Evolutionary conservation across 345 rosid species (phyloP), one percentile per base, ranked within the genome.

Genomic region (Eucalyptus shirleyi): DNA sequence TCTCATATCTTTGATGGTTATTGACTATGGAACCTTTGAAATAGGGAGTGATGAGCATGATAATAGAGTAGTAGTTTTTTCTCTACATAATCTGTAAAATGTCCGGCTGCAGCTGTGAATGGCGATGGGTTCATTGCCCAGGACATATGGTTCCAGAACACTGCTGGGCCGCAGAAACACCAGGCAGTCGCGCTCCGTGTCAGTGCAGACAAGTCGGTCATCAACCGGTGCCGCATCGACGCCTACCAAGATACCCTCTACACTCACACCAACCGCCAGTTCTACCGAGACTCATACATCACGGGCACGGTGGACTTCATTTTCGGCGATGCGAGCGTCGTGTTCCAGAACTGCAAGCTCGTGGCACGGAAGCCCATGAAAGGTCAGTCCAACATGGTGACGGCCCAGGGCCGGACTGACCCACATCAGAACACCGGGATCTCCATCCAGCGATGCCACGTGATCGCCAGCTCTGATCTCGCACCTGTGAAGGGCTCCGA

Each of bases 61-160:
- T 40, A 0, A 69, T 12, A 69, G 81, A 34, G 44, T 5, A 69
- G 59, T 6, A 34, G 44, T 69, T 34, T 69, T n/a, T 34, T 17
- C 81, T 69, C 13, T 13, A 18, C 44, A n/a, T 19, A 26, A 55
- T 50, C 44, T 28, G 15, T 21, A 26, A 23, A 45, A 40, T 42
- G 24, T 60, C 12, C 28, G 11, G 9, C 11, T 72, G 87, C 92
- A 96, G 98, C 98, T 10, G 98, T 95, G 4, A 93, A 93, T 26
- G 99, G 98, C 12, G 94, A 97, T 65, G 99, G 98, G n/a, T 97
- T 97, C 67, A 96, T 97, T 77, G 99, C 98, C 23, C 97, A 97
- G 88, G 99, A 95, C 93, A 91, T 96, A 49, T 91, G 97, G 91
- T 94, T 97, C 90, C 97, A 95, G 90, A 96, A 96, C 92, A 96